These are phyloP conservation scores for Wickerhamomyces chambardii DNA, from an alignment of 805 yeast species.

Conservation along the genomic window DNA sequence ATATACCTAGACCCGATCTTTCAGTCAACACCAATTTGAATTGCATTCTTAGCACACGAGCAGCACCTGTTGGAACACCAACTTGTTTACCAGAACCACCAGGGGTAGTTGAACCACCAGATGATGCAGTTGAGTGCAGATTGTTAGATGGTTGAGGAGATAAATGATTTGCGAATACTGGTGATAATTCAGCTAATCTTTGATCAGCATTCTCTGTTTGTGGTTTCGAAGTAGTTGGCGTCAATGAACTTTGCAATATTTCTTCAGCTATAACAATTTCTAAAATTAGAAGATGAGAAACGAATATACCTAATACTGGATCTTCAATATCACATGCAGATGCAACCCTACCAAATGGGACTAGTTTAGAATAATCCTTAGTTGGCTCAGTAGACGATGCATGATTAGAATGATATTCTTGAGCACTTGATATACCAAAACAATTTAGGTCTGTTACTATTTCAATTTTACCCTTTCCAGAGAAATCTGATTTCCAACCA, in stretches of 20 bases:
- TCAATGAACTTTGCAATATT: conserved; percentile 33
- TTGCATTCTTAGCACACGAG: conserved; percentile 91
- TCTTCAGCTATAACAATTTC: conserved; percentile 97
- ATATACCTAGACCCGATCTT: conserved; percentile 89
- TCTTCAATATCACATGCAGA: conserved; percentile 78
- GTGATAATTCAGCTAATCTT: conserved; percentile 33
- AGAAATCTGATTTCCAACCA: conserved; percentile 95
- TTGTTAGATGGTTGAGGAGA: conserved; percentile 8
- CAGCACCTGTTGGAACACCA: conserved; percentile 90
- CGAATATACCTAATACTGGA: conserved; percentile 68
- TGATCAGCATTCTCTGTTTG: conserved; percentile 21
- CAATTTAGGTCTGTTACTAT: conserved; percentile 64
- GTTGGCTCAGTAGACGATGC: conserved; percentile 32
- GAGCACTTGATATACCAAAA: conserved; percentile 46
- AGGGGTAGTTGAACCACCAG: conserved; percentile 3
- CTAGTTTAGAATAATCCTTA: conserved; percentile 26
- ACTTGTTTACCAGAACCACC: conserved; percentile 46
- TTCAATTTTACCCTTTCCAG: conserved; percentile 72
- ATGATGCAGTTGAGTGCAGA: conserved; percentile 1
- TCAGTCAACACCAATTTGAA: conserved; percentile 79
- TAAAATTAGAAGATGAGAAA: conserved; percentile 67
- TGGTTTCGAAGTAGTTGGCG: conserved; percentile 20
- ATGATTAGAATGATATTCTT: conserved; percentile 33
- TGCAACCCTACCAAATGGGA: neutral
- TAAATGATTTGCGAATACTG: conserved; percentile 29